Evolutionary conservation across 768 basidiomycete genomes (phyloP).

Genomic region (Mycena vitilis): DNA sequence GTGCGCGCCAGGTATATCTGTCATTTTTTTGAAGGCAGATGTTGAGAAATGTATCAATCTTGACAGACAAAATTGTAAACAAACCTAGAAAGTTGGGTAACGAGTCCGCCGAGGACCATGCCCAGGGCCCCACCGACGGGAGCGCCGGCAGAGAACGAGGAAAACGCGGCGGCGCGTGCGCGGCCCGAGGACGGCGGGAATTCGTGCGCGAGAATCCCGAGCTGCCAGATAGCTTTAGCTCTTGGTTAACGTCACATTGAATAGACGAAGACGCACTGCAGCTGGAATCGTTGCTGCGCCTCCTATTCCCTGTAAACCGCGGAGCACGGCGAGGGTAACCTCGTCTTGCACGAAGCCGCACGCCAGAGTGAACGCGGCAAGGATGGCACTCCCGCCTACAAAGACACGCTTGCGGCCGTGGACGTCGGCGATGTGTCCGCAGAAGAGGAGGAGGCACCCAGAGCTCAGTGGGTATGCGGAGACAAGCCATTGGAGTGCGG

Average conservation of each 20-base stretch:
- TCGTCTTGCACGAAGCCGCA: slow-evolving; percentile 73
- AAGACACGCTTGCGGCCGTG: slow-evolving; percentile 82
- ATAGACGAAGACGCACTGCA: slow-evolving; percentile 57
- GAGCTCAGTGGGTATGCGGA: slow-evolving; percentile 78
- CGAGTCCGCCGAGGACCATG: slow-evolving; percentile 73
- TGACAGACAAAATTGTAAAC: background rate
- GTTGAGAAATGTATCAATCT: background rate
- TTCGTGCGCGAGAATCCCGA: slow-evolving; percentile 85
- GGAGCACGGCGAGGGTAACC: slow-evolving; percentile 72
- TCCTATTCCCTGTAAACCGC: slow-evolving; percentile 86
- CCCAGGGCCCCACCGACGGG: slow-evolving; percentile 85
- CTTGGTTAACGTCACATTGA: slow-evolving; percentile 5
- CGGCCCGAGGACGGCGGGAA: slow-evolving; percentile 69
- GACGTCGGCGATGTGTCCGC: slow-evolving; percentile 84
- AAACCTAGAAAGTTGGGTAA: slow-evolving; percentile 66
- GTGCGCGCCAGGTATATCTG: slow-evolving; percentile 74
- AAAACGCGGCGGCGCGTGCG: slow-evolving; percentile 80
- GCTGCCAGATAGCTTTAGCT: slow-evolving; percentile 46
- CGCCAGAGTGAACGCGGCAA: slow-evolving; percentile 69
- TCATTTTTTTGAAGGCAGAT: background rate
- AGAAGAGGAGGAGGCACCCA: slow-evolving; percentile 81
- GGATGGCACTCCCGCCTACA: slow-evolving; percentile 64
- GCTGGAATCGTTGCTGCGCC: slow-evolving; percentile 82
- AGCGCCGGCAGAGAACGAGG: slow-evolving; percentile 87
- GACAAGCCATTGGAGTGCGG: slow-evolving; percentile 72